These are phyloP conservation scores for Rhodotorula graminis DNA, from an alignment of 768 basidiomycete species.

Conservation along the genomic window DNA sequence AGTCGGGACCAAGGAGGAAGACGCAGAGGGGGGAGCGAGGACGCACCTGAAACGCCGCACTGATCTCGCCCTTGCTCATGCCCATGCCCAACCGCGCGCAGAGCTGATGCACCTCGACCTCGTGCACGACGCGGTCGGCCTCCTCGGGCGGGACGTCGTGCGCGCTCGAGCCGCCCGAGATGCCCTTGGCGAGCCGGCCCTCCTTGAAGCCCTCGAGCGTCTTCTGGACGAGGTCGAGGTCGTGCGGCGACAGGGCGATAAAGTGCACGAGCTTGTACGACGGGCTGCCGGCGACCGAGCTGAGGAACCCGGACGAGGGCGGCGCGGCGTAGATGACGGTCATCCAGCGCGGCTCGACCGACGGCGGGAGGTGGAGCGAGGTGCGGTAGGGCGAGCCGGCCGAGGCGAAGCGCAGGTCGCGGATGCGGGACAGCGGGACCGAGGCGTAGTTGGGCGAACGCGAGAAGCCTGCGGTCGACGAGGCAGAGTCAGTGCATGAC, in stretches of 20 bases:
- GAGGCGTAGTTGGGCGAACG: conserved; percentile 21
- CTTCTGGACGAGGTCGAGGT: conserved; percentile 23
- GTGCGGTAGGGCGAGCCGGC: conserved; percentile 38
- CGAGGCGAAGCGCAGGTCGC: conserved; percentile 28
- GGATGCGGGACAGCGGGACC: conserved; percentile 27
- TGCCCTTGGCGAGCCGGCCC: conserved; percentile 20
- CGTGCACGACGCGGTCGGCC: conserved; percentile 25
- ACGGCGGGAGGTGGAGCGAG: conserved; percentile 27
- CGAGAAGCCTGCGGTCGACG: conserved; percentile 12
- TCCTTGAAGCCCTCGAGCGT: conserved; percentile 30
- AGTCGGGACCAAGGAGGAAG: not conserved
- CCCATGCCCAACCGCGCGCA: conserved; percentile 28
- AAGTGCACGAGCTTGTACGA: conserved; percentile 38
- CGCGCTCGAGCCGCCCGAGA: not conserved
- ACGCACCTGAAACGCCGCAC: conserved; percentile 27
- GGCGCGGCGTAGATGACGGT: conserved; percentile 33
- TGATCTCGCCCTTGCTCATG: conserved; percentile 27
- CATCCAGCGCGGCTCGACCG: conserved; percentile 36
- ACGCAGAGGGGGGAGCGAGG: no score
- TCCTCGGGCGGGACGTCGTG: not conserved
- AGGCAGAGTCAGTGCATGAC: not conserved
- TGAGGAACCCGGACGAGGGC: conserved; percentile 5
- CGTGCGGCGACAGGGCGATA: conserved; percentile 12
- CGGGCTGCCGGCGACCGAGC: conserved; percentile 7
- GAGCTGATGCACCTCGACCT: conserved; percentile 28